These are phyloP conservation scores for Plenodomus tracheiphilus DNA, from an alignment of 2,329 filamentous ascomycete species.

Conservation along the genomic window DNA sequence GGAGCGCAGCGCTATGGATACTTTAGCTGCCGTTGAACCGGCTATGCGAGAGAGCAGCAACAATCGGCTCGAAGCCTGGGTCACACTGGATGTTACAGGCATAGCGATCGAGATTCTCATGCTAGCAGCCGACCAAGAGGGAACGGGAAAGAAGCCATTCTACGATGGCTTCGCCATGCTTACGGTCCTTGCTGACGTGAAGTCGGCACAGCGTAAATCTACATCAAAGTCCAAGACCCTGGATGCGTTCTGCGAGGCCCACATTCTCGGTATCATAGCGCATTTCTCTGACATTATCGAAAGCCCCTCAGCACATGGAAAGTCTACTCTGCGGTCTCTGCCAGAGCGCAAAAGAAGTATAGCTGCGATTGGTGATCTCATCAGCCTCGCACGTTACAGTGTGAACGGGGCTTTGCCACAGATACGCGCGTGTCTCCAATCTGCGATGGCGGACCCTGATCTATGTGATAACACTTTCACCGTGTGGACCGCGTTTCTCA, in stretches of 20 bases:
- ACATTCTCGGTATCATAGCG: conserved; percentile 85
- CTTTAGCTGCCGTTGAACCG: conserved; percentile 69
- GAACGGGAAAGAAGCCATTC: conserved; percentile 53
- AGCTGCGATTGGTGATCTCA: conserved; percentile 84
- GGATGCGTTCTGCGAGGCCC: conserved; percentile 75
- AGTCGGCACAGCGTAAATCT: conserved; percentile 49
- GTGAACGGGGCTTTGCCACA: conserved; percentile 83
- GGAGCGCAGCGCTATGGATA: conserved; percentile 68
- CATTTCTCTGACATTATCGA: conserved; percentile 79
- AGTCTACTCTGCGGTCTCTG: conserved; percentile 55
- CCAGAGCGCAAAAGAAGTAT: conserved; percentile 78
- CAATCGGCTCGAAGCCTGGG: conserved; percentile 66
- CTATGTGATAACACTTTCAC: conserved; percentile 79
- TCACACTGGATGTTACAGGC: conserved; percentile 74
- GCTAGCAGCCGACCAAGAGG: conserved; percentile 69
- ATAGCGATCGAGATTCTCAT: conserved; percentile 84
- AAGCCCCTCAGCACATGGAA: conserved; percentile 54
- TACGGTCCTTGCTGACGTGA: conserved; percentile 53
- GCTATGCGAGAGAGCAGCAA: conserved; percentile 65
- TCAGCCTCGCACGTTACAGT: conserved; percentile 72
- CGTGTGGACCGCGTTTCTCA: conserved; percentile 82
- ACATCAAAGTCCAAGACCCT: conserved; percentile 60
- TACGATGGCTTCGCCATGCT: conserved; percentile 56
- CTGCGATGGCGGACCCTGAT: conserved; percentile 73
- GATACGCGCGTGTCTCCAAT: conserved; percentile 91